Conservation (phyloP, 495 filamentous ascomycete species). For the Penicillium longicatenatum region DNA sequence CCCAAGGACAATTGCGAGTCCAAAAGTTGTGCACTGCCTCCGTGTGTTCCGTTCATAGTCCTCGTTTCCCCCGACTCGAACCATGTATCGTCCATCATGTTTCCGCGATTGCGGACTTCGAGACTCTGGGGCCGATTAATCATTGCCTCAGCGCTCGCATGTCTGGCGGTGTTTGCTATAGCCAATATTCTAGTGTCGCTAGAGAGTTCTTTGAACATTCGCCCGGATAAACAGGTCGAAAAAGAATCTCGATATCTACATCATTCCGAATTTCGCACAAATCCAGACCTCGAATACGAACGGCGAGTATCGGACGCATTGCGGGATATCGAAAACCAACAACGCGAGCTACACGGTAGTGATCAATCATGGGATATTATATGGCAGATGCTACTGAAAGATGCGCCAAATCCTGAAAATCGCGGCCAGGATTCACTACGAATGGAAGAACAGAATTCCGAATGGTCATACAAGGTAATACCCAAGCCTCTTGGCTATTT, state of each 20-base stretch:
- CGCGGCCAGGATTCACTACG: constrained; percentile 30
- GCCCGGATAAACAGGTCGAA: constrained; percentile 13
- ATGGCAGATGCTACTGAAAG: constrained; percentile 39
- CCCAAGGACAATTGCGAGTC: too few relatives aligned
- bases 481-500: too few relatives aligned
- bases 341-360: constrained; percentile 10
- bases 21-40: too few relatives aligned
- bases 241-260: constrained; percentile 33
- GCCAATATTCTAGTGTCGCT: constrained; percentile 8
- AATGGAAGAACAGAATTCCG: constrained; percentile 33
- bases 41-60: too few relatives aligned
- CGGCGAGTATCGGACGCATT: constrained; percentile 27
- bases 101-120: neutral
- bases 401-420: constrained; percentile 8
- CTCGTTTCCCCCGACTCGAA: too few relatives aligned
- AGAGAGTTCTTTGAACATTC: constrained; percentile 7
- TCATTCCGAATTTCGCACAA: constrained; percentile 32
- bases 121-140: neutral
- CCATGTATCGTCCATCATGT: neutral
- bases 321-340: constrained; percentile 25
- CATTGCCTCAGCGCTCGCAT: neutral
- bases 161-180: constrained; percentile 7
- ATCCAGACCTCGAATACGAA: constrained; percentile 36
- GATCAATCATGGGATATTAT: constrained; percentile 23
- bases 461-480: constrained; percentile 38